These are phyloP conservation scores for Litchi chinensis DNA, from an alignment of 345 rosid genomes.

Conservation along the genomic window DNA sequence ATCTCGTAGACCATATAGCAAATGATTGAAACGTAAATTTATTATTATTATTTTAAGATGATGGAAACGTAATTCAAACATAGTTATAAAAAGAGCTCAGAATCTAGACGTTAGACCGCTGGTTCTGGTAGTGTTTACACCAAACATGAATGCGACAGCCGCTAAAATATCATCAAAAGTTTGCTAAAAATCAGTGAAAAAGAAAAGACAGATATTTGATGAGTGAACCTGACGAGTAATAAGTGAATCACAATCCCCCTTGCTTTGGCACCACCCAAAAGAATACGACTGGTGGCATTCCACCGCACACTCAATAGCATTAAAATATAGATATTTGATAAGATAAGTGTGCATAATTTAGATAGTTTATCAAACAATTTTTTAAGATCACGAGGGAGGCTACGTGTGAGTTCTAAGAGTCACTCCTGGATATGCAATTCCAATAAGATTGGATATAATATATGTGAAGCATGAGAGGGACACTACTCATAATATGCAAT, in stretches of 20 bases:
- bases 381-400: slow-evolving; percentile 41
- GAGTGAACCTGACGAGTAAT: neutral
- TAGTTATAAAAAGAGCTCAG: too few species aligned
- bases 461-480: slow-evolving; percentile 9
- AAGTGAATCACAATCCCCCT: slow-evolving; percentile 27
- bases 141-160: too few species aligned
- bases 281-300: neutral
- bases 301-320: neutral
- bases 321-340: too few species aligned
- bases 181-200: slow-evolving; percentile 7
- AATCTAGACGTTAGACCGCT: too few species aligned
- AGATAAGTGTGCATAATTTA: slow-evolving; percentile 13
- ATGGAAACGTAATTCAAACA: too few species aligned
- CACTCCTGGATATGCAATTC: slow-evolving; percentile 20
- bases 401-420: slow-evolving; percentile 38
- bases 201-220: neutral
- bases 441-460: slow-evolving; percentile 5
- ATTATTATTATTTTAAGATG: too few species aligned
- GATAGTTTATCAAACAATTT: neutral
- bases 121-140: too few species aligned
- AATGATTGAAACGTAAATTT: too few species aligned
- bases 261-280: slow-evolving; percentile 23
- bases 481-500: neutral
- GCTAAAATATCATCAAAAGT: neutral
- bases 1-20: too few species aligned